These are phyloP conservation scores for Tetrapisispora namnaoensis DNA, from an alignment of 805 yeast species.

Conservation along the genomic window DNA sequence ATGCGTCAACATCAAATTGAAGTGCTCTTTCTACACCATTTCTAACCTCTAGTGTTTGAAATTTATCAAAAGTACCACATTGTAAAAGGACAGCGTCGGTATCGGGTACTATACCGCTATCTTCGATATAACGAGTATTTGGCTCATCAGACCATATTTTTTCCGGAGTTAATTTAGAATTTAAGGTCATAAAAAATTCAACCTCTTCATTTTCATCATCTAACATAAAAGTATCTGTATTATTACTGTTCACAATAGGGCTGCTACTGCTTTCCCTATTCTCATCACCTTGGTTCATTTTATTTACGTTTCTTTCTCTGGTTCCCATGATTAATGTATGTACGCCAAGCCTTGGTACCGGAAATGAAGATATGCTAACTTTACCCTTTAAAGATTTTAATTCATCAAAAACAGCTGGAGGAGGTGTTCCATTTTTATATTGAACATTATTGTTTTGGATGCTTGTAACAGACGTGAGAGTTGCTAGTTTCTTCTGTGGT, in stretches of 20 bases:
- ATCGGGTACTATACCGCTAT: conserved; percentile 21
- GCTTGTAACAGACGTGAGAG: neutral
- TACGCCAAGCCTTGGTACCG: conserved; percentile 54
- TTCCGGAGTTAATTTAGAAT: conserved; percentile 19
- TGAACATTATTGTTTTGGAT: neutral
- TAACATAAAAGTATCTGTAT: conserved; percentile 35
- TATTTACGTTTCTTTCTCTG: conserved; percentile 31
- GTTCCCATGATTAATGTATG: conserved; percentile 56
- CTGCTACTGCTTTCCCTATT: conserved; percentile 4
- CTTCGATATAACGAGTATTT: conserved; percentile 20
- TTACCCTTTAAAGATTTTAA: conserved; percentile 8
- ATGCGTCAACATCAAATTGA: conserved; percentile 28
- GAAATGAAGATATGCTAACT: conserved; percentile 38
- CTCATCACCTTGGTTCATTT: conserved; percentile 8
- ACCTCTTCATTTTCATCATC: conserved; percentile 32
- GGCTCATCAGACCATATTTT: conserved; percentile 26
- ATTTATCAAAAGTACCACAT: conserved; percentile 23
- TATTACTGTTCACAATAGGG: conserved; percentile 13
- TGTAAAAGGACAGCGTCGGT: conserved; percentile 26
- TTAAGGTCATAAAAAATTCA: conserved; percentile 25
- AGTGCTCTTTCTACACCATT: conserved; percentile 30
- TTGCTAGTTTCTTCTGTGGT: conserved; percentile 7
- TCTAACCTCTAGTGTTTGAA: conserved; percentile 25
- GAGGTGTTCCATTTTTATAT: neutral
- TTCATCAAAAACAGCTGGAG: neutral